Evolutionary conservation across 306 rosid species (phyloP), one percentile per base, ranked within the genome.

Genomic region (Arachis hypogaea): DNA sequence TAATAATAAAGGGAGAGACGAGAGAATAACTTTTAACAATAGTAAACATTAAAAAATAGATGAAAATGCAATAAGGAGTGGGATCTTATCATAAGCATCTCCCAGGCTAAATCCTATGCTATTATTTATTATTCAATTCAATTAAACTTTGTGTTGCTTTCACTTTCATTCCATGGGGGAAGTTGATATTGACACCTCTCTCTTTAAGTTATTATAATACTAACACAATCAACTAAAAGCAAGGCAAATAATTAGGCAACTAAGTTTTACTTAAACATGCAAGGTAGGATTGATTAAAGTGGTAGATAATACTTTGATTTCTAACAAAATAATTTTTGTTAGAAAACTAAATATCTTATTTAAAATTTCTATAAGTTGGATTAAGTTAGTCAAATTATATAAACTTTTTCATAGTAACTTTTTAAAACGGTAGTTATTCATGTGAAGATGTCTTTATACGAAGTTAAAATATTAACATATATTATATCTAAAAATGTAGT

Each of bases 111-210:
- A 64, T 63, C 28, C 41, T 11, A 2, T 41, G 52, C 4, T 33
- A 11, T 38, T 44, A 71, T 43, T 59, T 58, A 8, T 46, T 50
- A 59, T 38, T 28, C 6, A 22, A 59, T 38, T 28, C 6, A 22
- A 41, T 36, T 9, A 36, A 41, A 16, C 7, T 49, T 10, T 41
- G 40, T 36, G 73, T 82, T 66, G 68, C 82, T 66, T 67, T 72
- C 64, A 46, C 42, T 60, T 30, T 42, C 40, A 36, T 49, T 61
- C 56, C 63, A 56, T 61, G 38, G 4, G 38, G 4, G 76, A 82
- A 56, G 66, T 68, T 68, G 73, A 77, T 72, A 69, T 68, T 7
- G 58, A 52, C 58, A 10, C 12, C 12, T 12, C 28, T 46, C 9
- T 43, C 9, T 10, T 14, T 67, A 3, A 47, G 43, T 49, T 18